phyloP scores from a whole-genome alignment of 495 filamentous ascomycete genomes.

The Sabuloglossum arenarium region DNA sequence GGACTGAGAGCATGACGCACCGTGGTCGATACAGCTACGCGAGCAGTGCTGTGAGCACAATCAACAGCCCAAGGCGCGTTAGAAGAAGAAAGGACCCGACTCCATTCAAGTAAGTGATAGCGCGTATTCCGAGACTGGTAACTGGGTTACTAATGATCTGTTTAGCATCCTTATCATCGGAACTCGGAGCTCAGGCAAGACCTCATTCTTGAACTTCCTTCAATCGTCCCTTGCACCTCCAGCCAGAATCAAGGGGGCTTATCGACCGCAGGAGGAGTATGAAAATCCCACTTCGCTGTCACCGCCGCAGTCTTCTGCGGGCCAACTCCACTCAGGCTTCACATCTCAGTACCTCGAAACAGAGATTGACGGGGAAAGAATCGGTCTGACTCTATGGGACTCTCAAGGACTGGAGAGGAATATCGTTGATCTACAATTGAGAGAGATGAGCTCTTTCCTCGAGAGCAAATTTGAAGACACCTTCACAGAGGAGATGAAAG shows the following conservation, averaged over 20 bases:
- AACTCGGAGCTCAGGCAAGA: slow-evolving; percentile 77
- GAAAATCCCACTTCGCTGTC: slow-evolving; percentile 22
- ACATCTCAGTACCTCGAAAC: slow-evolving; percentile 80
- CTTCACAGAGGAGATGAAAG: slow-evolving; percentile 93
- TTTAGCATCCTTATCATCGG: slow-evolving; percentile 80
- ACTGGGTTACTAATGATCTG: slow-evolving; percentile 2
- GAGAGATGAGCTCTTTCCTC: slow-evolving; percentile 75
- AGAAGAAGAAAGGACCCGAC: slow-evolving; percentile 91
- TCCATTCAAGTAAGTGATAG: slow-evolving; percentile 77
- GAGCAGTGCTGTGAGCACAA: slow-evolving; percentile 72
- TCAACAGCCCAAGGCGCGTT: slow-evolving; percentile 85
- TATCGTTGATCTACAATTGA: slow-evolving; percentile 80
- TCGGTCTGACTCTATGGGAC: slow-evolving; percentile 91
- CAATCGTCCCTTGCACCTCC: slow-evolving; percentile 63
- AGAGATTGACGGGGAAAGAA: slow-evolving; percentile 78
- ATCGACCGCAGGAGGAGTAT: slow-evolving; percentile 24
- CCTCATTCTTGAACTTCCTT: slow-evolving; percentile 91
- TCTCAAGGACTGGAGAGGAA: slow-evolving; percentile 85
- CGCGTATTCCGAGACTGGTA: background rate
- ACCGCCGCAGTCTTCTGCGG: slow-evolving; percentile 12
- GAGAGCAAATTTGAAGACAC: slow-evolving; percentile 98
- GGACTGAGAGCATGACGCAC: slow-evolving; percentile 88
- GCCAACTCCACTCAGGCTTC: slow-evolving; percentile 34
- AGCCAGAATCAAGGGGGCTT: slow-evolving; percentile 43
- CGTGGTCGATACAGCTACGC: slow-evolving; percentile 94